Percentiles rank a stretch among this genome's conserved stretches.
Evolutionary conservation across 192 early-diverging fungal species (phyloP).

Genomic region (Allomyces macrogynus): DNA sequence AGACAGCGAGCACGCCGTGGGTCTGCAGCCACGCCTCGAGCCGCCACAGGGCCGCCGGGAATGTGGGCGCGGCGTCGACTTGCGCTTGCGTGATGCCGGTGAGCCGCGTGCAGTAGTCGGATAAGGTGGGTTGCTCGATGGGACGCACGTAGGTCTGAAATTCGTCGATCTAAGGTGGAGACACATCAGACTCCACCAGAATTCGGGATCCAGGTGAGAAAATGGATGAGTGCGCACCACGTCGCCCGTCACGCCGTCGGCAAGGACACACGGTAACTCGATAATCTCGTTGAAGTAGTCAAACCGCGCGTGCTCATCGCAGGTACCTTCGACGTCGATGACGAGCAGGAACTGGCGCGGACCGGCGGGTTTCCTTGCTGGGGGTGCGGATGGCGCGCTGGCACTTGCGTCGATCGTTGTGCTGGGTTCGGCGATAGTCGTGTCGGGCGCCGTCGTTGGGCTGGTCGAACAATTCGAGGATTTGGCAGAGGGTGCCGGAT

Average conservation of each 20-base stretch:
- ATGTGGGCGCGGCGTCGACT: slow-evolving; percentile 11
- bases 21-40: slow-evolving; percentile 13
- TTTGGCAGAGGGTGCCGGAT: too few species aligned
- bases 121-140: slow-evolving; percentile 35
- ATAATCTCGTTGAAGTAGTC: slow-evolving; percentile 64
- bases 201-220: background rate
- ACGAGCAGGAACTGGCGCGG: background rate
- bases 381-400: too few species aligned
- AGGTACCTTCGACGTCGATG: slow-evolving; percentile 67
- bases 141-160: slow-evolving; percentile 60
- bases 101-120: slow-evolving; percentile 50
- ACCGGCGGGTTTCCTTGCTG: too few species aligned
- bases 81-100: slow-evolving; percentile 59
- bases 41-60: slow-evolving; percentile 10
- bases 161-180: slow-evolving; percentile 15
- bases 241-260: slow-evolving; percentile 12
- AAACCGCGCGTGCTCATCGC: slow-evolving; percentile 28
- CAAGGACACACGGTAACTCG: slow-evolving; percentile 58
- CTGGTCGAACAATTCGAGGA: too few species aligned
- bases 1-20: background rate
- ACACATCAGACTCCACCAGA: background rate
- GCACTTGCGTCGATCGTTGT: too few species aligned
- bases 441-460: too few species aligned
- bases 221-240: too few species aligned
- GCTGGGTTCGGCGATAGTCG: too few species aligned